phyloP scores from a whole-genome alignment of 2,329 filamentous ascomycete genomes.

The Sclerotinia subarctica region DNA sequence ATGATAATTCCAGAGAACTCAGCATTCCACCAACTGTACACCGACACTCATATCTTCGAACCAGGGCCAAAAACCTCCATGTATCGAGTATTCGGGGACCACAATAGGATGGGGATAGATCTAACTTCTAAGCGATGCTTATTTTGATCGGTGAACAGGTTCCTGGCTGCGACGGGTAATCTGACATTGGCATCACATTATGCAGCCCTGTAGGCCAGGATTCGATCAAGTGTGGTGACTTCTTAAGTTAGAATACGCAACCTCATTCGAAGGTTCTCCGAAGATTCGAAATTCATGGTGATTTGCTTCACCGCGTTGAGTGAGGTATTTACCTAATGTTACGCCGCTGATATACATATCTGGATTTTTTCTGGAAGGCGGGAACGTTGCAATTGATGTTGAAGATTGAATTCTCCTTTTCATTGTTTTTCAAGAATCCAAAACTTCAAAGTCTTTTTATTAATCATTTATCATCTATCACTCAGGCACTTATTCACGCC shows the following conservation, averaged over 20 bases:
- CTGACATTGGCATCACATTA: constrained; percentile 19
- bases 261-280: not conserved
- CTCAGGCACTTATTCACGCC: constrained; percentile 14
- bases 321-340: not conserved
- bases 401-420: not conserved
- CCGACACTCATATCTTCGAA: constrained; percentile 10
- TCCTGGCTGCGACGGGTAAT: constrained; percentile 1
- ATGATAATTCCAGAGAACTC: not conserved
- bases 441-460: not conserved
- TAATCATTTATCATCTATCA: constrained; percentile 1
- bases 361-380: not conserved
- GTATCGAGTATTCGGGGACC: constrained; percentile 2
- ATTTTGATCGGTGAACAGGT: constrained; percentile 19
- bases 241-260: not conserved
- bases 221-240: not conserved
- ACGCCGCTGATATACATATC: not conserved
- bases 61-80: constrained; percentile 9
- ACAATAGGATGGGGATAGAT: constrained; percentile 10
- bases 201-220: constrained; percentile 14
- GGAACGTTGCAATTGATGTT: not conserved
- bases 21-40: not conserved
- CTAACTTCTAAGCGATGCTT: constrained; percentile 12
- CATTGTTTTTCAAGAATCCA: not conserved
- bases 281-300: not conserved
- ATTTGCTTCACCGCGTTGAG: constrained; percentile 18